phyloP scores from a whole-genome alignment of 1,284 basidiomycete species.

The Porodaedalea pini region DNA sequence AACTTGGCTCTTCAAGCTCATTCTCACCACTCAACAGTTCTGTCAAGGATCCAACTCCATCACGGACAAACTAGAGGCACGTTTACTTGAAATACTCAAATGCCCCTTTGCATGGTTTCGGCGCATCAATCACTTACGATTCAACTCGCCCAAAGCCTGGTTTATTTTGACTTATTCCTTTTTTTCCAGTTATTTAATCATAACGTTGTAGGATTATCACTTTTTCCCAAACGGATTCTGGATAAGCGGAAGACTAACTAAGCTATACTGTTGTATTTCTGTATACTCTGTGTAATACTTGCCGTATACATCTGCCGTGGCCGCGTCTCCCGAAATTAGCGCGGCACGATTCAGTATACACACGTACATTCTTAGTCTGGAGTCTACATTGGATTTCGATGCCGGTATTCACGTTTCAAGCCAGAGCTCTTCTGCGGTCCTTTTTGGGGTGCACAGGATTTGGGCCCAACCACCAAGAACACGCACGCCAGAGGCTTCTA shows the following conservation, averaged over 20 bases:
- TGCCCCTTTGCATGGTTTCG: not conserved
- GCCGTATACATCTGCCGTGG: not conserved
- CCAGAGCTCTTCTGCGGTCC: not conserved
- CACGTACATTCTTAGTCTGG: not conserved
- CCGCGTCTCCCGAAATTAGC: not conserved
- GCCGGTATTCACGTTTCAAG: not conserved
- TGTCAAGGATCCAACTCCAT: conserved; percentile 16
- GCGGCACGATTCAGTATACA: not conserved
- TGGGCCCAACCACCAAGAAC: conserved; percentile 12
- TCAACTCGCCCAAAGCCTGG: conserved; percentile 13
- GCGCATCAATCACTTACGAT: conserved; percentile 11
- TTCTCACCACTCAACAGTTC: conserved; percentile 29
- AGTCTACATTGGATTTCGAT: not conserved
- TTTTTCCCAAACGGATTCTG: conserved; percentile 1
- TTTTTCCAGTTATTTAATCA: not conserved
- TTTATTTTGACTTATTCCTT: not conserved
- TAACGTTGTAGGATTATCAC: not conserved
- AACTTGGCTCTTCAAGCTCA: conserved; percentile 21
- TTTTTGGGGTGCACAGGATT: conserved; percentile 7
- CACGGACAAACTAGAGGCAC: not conserved
- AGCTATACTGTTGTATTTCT: not conserved
- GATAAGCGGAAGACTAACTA: not conserved
- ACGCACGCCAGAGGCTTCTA: not conserved
- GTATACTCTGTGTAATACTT: conserved; percentile 1
- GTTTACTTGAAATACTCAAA: not conserved